These are phyloP conservation scores for Eucalyptus melliodora DNA, from an alignment of 345 rosid genomes.

Conservation along the genomic window DNA sequence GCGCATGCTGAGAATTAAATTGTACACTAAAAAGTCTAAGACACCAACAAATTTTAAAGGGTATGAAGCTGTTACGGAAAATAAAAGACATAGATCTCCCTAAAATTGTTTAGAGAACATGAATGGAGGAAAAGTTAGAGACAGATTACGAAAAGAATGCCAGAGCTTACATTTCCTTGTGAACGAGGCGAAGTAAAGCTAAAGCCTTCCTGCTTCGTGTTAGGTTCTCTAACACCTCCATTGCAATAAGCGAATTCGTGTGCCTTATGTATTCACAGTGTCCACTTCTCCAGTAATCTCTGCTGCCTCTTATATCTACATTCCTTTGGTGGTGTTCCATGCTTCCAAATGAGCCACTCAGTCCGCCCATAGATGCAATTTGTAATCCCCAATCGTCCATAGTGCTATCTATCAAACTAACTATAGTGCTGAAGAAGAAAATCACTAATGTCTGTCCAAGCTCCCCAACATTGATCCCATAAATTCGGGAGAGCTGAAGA, in stretches of 20 bases:
- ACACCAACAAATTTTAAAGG: background rate
- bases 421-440: constrained; percentile 23
- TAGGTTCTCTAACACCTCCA: constrained; percentile 33
- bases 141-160: background rate
- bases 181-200: constrained; percentile 34
- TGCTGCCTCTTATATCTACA: constrained; percentile 10
- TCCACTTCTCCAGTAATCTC: constrained; percentile 2
- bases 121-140: background rate
- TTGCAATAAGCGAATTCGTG: constrained; percentile 20
- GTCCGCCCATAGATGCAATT: background rate
- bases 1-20: background rate
- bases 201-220: constrained; percentile 28
- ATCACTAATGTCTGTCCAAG: constrained; percentile 32
- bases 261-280: constrained; percentile 13
- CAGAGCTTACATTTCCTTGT: constrained; percentile 31
- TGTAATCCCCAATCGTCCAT: constrained; percentile 33
- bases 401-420: constrained; percentile 24
- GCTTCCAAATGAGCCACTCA: constrained; percentile 2
- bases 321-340: constrained; percentile 16
- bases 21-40: background rate
- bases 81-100: background rate
- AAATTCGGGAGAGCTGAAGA: constrained; percentile 31
- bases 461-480: constrained; percentile 15
- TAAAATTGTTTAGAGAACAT: background rate
- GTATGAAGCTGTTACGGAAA: background rate